Percentiles rank a stretch among this genome's conserved stretches.
Conservation (phyloP, 768 basidiomycete species). For the Mycena albidolilacea region DNA sequence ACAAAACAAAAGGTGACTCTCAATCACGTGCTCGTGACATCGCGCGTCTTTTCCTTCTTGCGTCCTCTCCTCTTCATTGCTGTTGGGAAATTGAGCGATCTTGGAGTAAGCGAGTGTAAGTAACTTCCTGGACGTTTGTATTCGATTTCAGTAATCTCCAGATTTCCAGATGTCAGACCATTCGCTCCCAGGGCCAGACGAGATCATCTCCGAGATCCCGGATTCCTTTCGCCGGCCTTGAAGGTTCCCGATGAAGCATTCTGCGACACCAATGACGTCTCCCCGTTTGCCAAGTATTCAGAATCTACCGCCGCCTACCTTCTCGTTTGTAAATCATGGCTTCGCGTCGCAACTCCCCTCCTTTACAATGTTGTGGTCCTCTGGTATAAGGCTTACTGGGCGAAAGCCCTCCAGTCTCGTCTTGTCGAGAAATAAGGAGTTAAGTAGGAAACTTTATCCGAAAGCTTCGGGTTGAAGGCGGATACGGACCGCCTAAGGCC, state of each 20-base stretch:
- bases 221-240: neutral
- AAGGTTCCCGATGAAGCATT: neutral
- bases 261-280: neutral
- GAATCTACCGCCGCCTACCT: neutral
- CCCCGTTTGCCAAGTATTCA: neutral
- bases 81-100: too few species aligned
- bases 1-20: neutral
- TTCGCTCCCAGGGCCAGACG: neutral
- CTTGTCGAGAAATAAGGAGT: slow-evolving; percentile 14
- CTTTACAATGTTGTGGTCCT: slow-evolving; percentile 45
- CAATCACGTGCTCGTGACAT: neutral
- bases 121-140: too few species aligned
- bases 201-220: neutral
- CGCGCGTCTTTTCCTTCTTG: neutral
- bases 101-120: too few species aligned
- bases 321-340: slow-evolving; percentile 43
- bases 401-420: slow-evolving; percentile 41
- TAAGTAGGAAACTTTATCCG: neutral
- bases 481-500: neutral
- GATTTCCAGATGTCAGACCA: neutral
- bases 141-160: neutral
- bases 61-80: neutral
- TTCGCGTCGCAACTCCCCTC: slow-evolving; percentile 44
- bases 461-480: neutral
- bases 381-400: slow-evolving; percentile 43